Base-by-base conservation (phyloP, 192 early-diverging fungal genomes). In the Linnemannia exigua region DNA sequence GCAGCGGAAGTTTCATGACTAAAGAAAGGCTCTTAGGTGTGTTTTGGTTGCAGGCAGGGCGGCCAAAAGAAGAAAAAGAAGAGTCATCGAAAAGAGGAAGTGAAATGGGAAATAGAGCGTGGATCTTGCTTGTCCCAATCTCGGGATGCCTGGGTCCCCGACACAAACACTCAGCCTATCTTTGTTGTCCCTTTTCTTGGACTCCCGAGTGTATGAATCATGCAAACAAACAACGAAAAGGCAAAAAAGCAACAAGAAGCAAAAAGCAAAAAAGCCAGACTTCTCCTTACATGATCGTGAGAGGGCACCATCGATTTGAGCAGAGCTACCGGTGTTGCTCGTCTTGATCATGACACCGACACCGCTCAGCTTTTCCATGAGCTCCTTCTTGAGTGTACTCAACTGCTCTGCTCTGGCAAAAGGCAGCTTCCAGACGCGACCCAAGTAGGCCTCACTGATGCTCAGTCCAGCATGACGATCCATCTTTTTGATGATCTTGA, bases 401-500 rank as follows among this genome's bases (percentile, higher is more conserved):
- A 96, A 74, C 41, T 89, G 89, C 33, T 94, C 92, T 5, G 93
- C 93, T 35, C 91, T 90, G 31, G 94, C 94, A 89, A 97, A 94
- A 3, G 94, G 91, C 38, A 92, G 68, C 38, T 84, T 82, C 48
- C 91, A 85, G 17, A 93, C 85, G 15, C 90, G 90, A 73, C 91
- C 85, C 19, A 95, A 80, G 63, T 95, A 95, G 8, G 92, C 90
- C 77, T 96, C 95, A 48, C 92, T 90, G 50, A 96, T 90, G 36
- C 90, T 88, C 58, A 96, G 89, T 0, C 96, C 96, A 0, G 95
- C 94, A 91, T 95, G 95, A 75, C 95, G 92, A 87, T 96, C 96
- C 82, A 94, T 92, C 79, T 97, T 97, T 81, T 97, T 97, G 66
- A 97, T 89, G 41, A 96, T 96, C 90, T 97, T 97, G 67, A 93